Conservation (phyloP, 2,329 filamentous ascomycete genomes). For the Leptographium galeiforme region DNA sequence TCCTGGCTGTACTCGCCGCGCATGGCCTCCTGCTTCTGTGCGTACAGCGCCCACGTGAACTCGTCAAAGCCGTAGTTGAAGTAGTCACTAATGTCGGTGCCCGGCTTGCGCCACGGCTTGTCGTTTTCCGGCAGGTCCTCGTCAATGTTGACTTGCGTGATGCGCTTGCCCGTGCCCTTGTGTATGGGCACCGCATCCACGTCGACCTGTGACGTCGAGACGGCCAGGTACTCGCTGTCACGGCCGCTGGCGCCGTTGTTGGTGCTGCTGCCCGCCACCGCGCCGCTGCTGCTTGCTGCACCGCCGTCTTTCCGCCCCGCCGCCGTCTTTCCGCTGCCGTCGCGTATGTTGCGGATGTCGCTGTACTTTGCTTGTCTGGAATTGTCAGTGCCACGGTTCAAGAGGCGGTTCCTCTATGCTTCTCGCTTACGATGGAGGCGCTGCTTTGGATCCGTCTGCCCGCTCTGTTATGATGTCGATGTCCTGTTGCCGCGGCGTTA, state of each 20-base stretch:
- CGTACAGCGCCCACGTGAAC: conserved; percentile 94
- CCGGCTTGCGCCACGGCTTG: conserved; percentile 91
- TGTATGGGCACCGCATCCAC: conserved; percentile 73
- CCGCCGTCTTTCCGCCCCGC: conserved; percentile 29
- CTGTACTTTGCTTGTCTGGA: conserved; percentile 49
- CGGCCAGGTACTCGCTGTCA: conserved; percentile 30
- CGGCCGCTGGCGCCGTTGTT: background rate
- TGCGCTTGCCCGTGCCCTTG: conserved; percentile 65
- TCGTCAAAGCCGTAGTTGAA: conserved; percentile 99
- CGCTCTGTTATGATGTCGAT: conserved; percentile 57
- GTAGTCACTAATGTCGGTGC: conserved; percentile 89
- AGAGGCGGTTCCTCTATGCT: too few relatives aligned
- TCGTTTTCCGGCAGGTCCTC: conserved; percentile 63
- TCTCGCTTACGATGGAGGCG: conserved; percentile 46
- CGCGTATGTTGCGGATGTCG: conserved; percentile 49
- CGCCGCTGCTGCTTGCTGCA: background rate
- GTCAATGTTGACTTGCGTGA: conserved; percentile 64
- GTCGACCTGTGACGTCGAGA: conserved; percentile 72
- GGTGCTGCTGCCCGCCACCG: too few relatives aligned
- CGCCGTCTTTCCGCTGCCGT: background rate
- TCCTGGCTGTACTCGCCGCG: conserved; percentile 62
- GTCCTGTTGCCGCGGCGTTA: conserved; percentile 28
- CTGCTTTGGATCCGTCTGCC: conserved; percentile 49
- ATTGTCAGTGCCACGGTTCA: background rate
- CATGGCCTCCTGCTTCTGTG: conserved; percentile 71